Percentiles rank a stretch among this genome's conserved stretches.
These are phyloP conservation scores for Malania oleifera DNA, from an alignment of 164 flowering plant genomes.

Conservation along the genomic window DNA sequence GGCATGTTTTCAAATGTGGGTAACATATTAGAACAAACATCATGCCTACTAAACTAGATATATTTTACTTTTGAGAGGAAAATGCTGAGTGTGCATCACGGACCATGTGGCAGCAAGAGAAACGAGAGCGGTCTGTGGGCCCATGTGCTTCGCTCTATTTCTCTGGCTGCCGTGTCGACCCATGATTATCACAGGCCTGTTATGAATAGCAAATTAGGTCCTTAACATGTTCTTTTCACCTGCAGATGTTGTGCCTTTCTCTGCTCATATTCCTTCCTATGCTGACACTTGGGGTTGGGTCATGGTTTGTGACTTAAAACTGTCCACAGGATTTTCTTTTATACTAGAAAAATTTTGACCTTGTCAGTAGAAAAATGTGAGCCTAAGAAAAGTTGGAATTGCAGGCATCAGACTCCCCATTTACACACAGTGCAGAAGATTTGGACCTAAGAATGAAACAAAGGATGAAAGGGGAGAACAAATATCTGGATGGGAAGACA, in stretches of 20 bases:
- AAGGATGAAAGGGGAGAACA: slow-evolving; percentile 71
- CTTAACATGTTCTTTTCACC: slow-evolving; percentile 4
- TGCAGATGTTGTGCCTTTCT: slow-evolving; percentile 92
- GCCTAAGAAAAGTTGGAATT: not conserved
- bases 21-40: slow-evolving; percentile 1
- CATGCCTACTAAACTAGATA: too few species aligned
- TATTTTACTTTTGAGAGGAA: not conserved
- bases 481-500: slow-evolving; percentile 73
- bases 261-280: slow-evolving; percentile 91
- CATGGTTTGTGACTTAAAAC: slow-evolving; percentile 65
- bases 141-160: too few species aligned
- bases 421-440: slow-evolving; percentile 46
- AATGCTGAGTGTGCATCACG: too few species aligned
- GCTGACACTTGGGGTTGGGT: slow-evolving; percentile 99
- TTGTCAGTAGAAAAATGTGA: not conserved
- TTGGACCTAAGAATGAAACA: slow-evolving; percentile 62
- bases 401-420: slow-evolving; percentile 85
- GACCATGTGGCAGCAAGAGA: too few species aligned
- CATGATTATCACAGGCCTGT: too few species aligned
- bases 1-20: slow-evolving; percentile 83
- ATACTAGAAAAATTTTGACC: too few species aligned
- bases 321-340: too few species aligned
- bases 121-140: too few species aligned
- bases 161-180: too few species aligned
- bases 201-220: not conserved